Evolutionary conservation across 140 eudicot genomes (phyloP).

Genomic region (Oenanthe javanica): DNA sequence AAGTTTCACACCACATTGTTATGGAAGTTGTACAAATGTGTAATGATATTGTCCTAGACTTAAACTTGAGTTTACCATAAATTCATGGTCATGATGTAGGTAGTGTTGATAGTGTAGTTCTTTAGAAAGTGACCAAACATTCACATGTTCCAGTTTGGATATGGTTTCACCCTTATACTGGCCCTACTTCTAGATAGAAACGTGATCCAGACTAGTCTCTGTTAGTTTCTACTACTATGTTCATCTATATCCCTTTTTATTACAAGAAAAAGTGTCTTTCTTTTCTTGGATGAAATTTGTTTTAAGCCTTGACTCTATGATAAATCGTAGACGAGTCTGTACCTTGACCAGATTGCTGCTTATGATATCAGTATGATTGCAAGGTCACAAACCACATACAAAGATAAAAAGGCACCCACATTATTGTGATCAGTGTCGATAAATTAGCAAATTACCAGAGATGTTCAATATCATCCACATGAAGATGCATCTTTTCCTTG

Average conservation of each 20-base stretch:
- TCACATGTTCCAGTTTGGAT: background rate
- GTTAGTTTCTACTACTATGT: background rate
- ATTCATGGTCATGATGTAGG: background rate
- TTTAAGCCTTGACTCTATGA: background rate
- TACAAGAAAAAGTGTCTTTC: background rate
- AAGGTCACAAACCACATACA: background rate
- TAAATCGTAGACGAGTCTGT: background rate
- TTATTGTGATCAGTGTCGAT: background rate
- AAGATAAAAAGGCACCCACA: background rate
- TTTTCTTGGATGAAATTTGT: background rate
- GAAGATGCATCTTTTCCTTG: background rate
- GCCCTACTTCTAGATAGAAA: background rate
- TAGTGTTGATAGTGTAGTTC: background rate
- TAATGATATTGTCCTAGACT: background rate
- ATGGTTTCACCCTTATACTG: background rate
- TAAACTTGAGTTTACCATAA: background rate
- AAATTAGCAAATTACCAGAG: background rate
- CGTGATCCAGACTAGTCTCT: background rate
- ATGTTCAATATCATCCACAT: background rate
- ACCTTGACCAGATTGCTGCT: background rate
- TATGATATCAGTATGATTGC: background rate
- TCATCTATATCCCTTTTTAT: background rate
- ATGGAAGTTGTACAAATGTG: background rate
- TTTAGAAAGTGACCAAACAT: background rate
- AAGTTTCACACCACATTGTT: background rate